phyloP scores from a whole-genome alignment of 75 land plant genomes.

The Chamaecyparis obtusa region DNA sequence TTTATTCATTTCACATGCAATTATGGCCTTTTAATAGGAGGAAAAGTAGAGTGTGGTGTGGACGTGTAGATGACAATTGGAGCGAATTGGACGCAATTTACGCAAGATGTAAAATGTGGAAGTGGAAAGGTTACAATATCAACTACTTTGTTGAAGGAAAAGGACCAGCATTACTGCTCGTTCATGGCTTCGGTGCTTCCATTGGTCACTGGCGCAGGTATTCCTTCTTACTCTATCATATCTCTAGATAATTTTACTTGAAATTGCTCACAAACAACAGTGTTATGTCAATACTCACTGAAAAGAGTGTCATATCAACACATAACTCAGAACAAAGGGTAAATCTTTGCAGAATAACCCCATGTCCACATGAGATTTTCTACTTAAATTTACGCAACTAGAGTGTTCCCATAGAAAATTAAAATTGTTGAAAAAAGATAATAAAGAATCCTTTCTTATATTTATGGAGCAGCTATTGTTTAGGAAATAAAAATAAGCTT shows the following conservation, averaged over 20 bases:
- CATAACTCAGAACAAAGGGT: neutral
- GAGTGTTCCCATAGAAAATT: too few relatives aligned
- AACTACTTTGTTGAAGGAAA: conserved; percentile 43
- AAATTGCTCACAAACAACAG: neutral
- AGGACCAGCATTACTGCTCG: conserved; percentile 68
- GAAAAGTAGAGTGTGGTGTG: neutral
- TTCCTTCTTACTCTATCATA: neutral
- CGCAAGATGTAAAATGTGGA: conserved; percentile 43
- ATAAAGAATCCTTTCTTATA: too few relatives aligned
- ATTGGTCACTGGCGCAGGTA: conserved; percentile 81
- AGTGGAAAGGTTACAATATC: conserved; percentile 59
- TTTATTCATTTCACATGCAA: neutral
- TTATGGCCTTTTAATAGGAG: neutral
- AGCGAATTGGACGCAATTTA: conserved; percentile 27
- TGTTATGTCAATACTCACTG: neutral
- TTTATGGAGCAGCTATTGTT: too few relatives aligned
- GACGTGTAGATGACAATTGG: neutral
- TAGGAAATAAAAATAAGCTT: too few relatives aligned
- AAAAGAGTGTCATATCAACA: neutral
- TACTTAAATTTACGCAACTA: too few relatives aligned
- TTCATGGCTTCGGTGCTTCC: conserved; percentile 88
- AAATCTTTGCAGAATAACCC: neutral
- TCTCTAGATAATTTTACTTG: neutral
- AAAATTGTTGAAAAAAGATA: too few relatives aligned
- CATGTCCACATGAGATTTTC: too few relatives aligned